A percentile compares a stretch with the other conserved stretches of the same genome.
phyloP scores from a whole-genome alignment of 768 basidiomycete species.

The Albatrellus ellisii region DNA sequence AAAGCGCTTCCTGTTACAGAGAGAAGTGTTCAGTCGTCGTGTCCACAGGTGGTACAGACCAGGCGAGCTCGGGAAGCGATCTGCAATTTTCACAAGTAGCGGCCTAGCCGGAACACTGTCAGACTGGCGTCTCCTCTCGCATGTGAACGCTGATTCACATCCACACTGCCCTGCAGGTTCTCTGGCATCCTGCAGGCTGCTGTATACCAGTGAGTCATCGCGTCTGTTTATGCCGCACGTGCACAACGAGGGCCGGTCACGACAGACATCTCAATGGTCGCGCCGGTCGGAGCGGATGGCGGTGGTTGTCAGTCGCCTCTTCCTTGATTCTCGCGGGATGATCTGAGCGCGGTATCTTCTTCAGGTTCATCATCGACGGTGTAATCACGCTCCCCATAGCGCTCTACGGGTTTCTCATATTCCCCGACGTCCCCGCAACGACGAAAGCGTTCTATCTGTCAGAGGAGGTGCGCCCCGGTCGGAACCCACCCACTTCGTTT shows the following conservation, averaged over 20 bases:
- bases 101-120: constrained; percentile 50
- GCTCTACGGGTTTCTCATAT: constrained; percentile 55
- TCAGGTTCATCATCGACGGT: constrained; percentile 54
- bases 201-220: constrained; percentile 35
- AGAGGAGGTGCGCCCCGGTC: constrained; percentile 27
- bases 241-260: neutral
- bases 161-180: constrained; percentile 27
- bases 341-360: too few species aligned
- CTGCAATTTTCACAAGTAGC: constrained; percentile 58
- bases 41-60: constrained; percentile 51
- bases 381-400: constrained; percentile 64
- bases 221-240: neutral
- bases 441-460: constrained; percentile 54
- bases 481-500: neutral
- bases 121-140: constrained; percentile 12
- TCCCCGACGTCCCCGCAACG: constrained; percentile 57
- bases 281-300: constrained; percentile 47
- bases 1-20: neutral
- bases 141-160: neutral
- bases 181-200: constrained; percentile 53
- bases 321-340: neutral
- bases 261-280: constrained; percentile 38
- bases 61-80: constrained; percentile 57
- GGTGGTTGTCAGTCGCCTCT: constrained; percentile 39
- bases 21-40: constrained; percentile 2